Base-by-base conservation (phyloP, 805 yeast genomes). In the Debaryomyces tyrocola region DNA sequence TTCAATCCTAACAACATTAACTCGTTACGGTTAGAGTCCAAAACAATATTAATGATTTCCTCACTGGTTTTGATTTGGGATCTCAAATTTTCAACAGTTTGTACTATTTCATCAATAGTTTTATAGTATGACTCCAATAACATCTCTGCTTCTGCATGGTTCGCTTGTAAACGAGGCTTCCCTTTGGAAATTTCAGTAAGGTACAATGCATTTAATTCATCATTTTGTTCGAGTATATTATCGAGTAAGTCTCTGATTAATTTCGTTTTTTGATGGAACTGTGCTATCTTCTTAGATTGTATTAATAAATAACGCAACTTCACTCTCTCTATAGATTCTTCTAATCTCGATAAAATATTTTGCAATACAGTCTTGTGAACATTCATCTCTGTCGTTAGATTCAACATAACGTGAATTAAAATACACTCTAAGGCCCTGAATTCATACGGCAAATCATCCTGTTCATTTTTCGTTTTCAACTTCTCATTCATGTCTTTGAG, bases 21-120 rank as follows among this genome's bases (percentile, higher is more conserved):
- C 54, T 92, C 90, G 65, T 94, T 94, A 65, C 99, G 79, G 64
- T 94, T 92, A 1, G 97, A 86, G 62, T 94, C 99, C 48, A 94
- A 69, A 20, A 94, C 86, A 53, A 94, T 91, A 58, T 90, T 90
- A 49, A 91, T 90, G 57, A 94, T 90, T 63, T 94, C 99, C 63
- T 94, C 98, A 0, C 97, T 91, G 17, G 96, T 88, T 52, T 82
- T 81, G 45, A 94, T 92, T 62, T 92, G 91, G n/a, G 87, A 79
- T 28, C 83, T 78, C 33, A 88, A 69, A 53, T 80, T 87, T 51
- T 85, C 94, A 17, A 85, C 86, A 3, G 87, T 87, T 63, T 94
- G 98, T 2, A 92, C 97, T 51, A 94, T 87, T 57, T 95, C 97
- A 68, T 92, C 98, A 48, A 88, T 80, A 45, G 92, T 95, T 43